Evolutionary conservation across 129 eudicot species (phyloP).

Genomic region (Saposhnikovia divaricata): DNA sequence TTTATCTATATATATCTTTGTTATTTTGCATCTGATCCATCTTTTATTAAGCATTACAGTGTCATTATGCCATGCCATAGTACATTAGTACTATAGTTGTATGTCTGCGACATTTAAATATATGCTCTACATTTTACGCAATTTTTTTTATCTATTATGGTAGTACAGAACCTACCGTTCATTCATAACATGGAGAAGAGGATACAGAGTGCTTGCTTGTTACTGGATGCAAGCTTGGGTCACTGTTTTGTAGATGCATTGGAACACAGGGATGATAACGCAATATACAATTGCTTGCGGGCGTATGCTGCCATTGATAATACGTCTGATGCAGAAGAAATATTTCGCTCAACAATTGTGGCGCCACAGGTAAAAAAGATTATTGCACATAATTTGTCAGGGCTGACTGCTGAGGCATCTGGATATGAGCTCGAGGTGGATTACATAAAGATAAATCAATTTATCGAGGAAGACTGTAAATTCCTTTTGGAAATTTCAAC

Average conservation of each 20-base stretch:
- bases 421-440: slow-evolving; percentile 87
- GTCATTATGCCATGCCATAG: not conserved
- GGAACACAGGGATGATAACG: slow-evolving; percentile 81
- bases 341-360: slow-evolving; percentile 73
- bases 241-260: slow-evolving; percentile 92
- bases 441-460: slow-evolving; percentile 47
- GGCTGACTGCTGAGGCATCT: slow-evolving; percentile 34
- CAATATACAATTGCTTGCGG: slow-evolving; percentile 92
- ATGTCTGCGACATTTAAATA: not conserved
- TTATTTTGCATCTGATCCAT: not conserved
- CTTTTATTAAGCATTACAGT: not conserved
- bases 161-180: slow-evolving; percentile 99
- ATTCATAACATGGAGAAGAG: slow-evolving; percentile 91
- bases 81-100: too few species aligned
- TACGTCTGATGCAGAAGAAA: slow-evolving; percentile 77
- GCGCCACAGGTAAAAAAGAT: slow-evolving; percentile 68
- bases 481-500: slow-evolving; percentile 81
- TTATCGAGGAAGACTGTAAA: slow-evolving; percentile 70
- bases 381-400: slow-evolving; percentile 51
- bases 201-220: slow-evolving; percentile 69
- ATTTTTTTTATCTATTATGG: slow-evolving; percentile 30
- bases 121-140: slow-evolving; percentile 18
- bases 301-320: slow-evolving; percentile 97
- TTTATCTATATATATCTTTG: too few species aligned
- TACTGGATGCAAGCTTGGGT: slow-evolving; percentile 85